Evolutionary conservation across 345 rosid species (phyloP).

Genomic region (Eucalyptus cladocalyx): DNA sequence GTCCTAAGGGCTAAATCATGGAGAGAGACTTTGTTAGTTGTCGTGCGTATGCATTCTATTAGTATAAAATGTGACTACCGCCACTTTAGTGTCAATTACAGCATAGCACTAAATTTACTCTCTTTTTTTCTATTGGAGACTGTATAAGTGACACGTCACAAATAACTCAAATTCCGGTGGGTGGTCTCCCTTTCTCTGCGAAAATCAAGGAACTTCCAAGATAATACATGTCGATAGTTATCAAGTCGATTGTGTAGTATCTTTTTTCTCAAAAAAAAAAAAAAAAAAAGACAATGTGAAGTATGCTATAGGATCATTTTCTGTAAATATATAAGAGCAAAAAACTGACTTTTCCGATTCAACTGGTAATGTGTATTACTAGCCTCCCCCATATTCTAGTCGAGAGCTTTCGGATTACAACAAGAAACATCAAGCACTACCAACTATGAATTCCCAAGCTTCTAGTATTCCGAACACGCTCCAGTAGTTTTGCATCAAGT

Average conservation of each 20-base stretch:
- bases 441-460: not conserved
- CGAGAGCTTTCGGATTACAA: not conserved
- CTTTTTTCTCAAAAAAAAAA: too few species aligned
- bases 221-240: not conserved
- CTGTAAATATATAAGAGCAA: not conserved
- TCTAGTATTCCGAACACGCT: not conserved
- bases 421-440: not conserved
- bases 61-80: too few species aligned
- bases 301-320: not conserved
- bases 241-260: not conserved
- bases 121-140: not conserved
- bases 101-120: too few species aligned
- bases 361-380: not conserved
- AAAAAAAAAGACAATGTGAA: fast-evolving
- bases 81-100: not conserved
- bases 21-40: not conserved
- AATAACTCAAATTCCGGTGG: not conserved
- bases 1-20: not conserved
- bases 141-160: not conserved
- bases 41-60: not conserved
- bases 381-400: not conserved
- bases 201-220: too few species aligned
- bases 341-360: not conserved
- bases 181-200: not conserved
- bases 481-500: not conserved